Evolutionary conservation across 75 land plant species (phyloP), one percentile per base, ranked within the genome.

Genomic region (Pinus albicaulis): DNA sequence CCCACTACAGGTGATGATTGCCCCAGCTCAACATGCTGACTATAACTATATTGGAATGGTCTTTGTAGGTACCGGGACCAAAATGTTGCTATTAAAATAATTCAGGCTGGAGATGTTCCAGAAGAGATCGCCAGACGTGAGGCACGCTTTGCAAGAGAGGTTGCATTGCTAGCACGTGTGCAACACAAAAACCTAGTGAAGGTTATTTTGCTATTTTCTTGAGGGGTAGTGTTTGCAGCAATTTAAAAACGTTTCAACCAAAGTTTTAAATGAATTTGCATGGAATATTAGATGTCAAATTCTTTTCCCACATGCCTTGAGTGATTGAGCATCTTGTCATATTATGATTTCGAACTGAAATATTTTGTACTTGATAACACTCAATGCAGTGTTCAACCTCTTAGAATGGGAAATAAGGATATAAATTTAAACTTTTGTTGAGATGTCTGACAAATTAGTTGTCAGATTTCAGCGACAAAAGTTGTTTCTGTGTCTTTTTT

Each of bases 131-230:
- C 82, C 7, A 92, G 86, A 78, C 81, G 86, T 36, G 88, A 84
- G 77, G 78, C 76, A 17, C 78, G 92, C 52, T 92, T 92, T 76
- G 86, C 84, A n/a, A 82, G 95, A 63, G 95, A 92, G 73, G 88
- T 92, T 61, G 59, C 86, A 53, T 85, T 92, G 90, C 70, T 92
- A 6, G 82, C 93, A 16, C 86, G 85, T 81, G 95, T 92, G 8
- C 90, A 92, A 55, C 95, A 92, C 81, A 92, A 81, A 74, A 92
- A 92, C 31, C 65, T 92, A 16, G 95, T 90, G 68, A 92, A 92
- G 95, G 95, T 92, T 25, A 55, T 10, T 48, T 11, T 48, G 53
- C 53, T 1, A 28, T 68, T 41, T 68, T 68, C 10, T 68, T 38
- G 8, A 68, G 71, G 3, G 12, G 12, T 68, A 68, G 10, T 38